Evolutionary conservation across 176 grass and related monocot species (phyloP).

Genomic region (Aegilops speltoides): DNA sequence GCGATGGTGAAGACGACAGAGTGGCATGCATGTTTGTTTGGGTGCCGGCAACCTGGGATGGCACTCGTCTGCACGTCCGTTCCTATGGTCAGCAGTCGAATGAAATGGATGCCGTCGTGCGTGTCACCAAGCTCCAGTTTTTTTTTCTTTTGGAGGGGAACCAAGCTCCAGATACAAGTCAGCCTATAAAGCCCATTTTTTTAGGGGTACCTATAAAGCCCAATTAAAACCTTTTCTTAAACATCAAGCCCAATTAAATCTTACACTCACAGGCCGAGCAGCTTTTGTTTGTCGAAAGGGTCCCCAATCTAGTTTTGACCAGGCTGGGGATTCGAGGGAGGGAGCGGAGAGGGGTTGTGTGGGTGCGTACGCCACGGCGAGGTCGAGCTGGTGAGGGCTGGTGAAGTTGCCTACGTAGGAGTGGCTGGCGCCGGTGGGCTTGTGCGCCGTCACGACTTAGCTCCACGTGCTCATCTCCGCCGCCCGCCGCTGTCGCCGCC

Average conservation of each 20-base stretch:
- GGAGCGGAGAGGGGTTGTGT: no score
- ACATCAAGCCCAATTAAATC: background rate
- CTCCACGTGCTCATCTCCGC: no score
- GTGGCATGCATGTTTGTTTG: conserved; percentile 3
- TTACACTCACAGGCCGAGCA: background rate
- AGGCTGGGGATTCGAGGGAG: no score
- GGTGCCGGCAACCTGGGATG: background rate
- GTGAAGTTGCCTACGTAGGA: no score
- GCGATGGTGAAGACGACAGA: background rate
- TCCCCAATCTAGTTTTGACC: background rate
- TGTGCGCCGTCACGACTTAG: no score
- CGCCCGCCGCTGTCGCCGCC: no score
- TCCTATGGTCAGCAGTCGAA: background rate
- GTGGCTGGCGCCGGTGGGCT: no score
- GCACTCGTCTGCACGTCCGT: background rate
- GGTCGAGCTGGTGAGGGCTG: no score
- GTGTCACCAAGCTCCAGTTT: background rate
- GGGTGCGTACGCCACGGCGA: no score
- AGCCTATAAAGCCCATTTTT: background rate
- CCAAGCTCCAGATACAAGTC: background rate
- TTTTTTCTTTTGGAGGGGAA: background rate
- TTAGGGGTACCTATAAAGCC: no score
- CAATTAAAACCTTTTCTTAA: no score
- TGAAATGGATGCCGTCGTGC: background rate
- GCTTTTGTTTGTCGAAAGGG: background rate